Conservation (phyloP, 768 basidiomycete genomes). For the Mycena maculata region DNA sequence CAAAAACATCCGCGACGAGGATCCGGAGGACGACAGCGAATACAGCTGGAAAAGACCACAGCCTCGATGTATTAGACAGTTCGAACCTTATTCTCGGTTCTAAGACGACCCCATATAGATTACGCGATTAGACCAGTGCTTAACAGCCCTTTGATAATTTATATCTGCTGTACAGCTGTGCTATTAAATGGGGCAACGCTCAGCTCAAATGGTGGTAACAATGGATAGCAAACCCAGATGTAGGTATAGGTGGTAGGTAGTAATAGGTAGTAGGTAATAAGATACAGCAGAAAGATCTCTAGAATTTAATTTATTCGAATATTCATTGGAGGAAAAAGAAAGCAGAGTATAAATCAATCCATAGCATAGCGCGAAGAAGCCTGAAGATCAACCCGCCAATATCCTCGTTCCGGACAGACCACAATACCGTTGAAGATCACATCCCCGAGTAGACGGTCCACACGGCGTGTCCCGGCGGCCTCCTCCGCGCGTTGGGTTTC, state of each 20-base stretch:
- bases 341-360: too few relatives aligned
- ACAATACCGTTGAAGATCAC: conserved; percentile 6
- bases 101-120: neutral
- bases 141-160: too few relatives aligned
- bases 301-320: too few relatives aligned
- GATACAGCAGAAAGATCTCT: too few relatives aligned
- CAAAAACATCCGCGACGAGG: neutral
- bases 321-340: too few relatives aligned
- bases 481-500: neutral
- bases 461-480: neutral
- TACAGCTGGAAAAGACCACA: neutral
- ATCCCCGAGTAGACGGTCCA: conserved; percentile 2
- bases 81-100: conserved; percentile 1
- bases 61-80: neutral
- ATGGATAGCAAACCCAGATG: too few relatives aligned
- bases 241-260: too few relatives aligned
- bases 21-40: neutral
- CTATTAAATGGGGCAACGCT: too few relatives aligned
- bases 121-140: too few relatives aligned
- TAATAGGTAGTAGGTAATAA: too few relatives aligned
- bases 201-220: too few relatives aligned
- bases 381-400: neutral
- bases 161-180: too few relatives aligned
- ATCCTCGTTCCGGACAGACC: neutral
- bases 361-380: neutral